Percentiles rank a stretch among this genome's conserved stretches.
Conservation (phyloP, 2,329 filamentous ascomycete species). For the Aspergillus sp. region DNA sequence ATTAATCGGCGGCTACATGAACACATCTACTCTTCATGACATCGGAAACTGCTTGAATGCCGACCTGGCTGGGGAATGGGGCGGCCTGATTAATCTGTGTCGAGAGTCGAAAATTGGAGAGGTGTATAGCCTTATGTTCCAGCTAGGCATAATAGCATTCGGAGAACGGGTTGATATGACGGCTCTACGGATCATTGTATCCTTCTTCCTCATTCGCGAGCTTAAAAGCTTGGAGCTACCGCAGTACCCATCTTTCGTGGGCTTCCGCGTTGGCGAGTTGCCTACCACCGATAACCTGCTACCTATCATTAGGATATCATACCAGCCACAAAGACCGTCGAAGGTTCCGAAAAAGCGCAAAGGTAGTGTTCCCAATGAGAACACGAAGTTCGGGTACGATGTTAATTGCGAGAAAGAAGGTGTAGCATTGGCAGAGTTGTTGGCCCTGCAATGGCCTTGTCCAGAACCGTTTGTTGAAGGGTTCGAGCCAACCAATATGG, state of each 20-base stretch:
- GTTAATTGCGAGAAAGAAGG: conserved; percentile 35
- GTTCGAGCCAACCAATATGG: conserved; percentile 33
- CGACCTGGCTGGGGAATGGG: conserved; percentile 45
- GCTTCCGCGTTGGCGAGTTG: neutral
- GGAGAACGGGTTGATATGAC: conserved; percentile 37
- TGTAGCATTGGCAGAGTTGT: conserved; percentile 38
- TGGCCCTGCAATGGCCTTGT: conserved; percentile 51
- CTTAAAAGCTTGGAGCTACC: conserved; percentile 43
- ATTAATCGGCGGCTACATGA: conserved; percentile 41
- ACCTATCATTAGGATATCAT: neutral
- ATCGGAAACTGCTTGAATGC: conserved; percentile 43
- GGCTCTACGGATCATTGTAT: conserved; percentile 45
- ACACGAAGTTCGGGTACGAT: conserved; percentile 24
- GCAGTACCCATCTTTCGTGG: neutral
- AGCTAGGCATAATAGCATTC: conserved; percentile 49
- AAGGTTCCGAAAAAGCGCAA: conserved; percentile 15
- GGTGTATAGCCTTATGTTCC: conserved; percentile 43
- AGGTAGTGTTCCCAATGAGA: conserved; percentile 18
- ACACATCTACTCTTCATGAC: conserved; percentile 30
- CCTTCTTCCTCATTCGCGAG: conserved; percentile 44
- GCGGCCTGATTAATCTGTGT: conserved; percentile 42
- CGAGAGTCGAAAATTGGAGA: conserved; percentile 16
- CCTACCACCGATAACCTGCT: neutral
- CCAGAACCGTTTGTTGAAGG: conserved; percentile 29
- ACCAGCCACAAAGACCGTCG: neutral